These are phyloP conservation scores for Inga oerstediana DNA, from an alignment of 306 rosid genomes.

Conservation along the genomic window DNA sequence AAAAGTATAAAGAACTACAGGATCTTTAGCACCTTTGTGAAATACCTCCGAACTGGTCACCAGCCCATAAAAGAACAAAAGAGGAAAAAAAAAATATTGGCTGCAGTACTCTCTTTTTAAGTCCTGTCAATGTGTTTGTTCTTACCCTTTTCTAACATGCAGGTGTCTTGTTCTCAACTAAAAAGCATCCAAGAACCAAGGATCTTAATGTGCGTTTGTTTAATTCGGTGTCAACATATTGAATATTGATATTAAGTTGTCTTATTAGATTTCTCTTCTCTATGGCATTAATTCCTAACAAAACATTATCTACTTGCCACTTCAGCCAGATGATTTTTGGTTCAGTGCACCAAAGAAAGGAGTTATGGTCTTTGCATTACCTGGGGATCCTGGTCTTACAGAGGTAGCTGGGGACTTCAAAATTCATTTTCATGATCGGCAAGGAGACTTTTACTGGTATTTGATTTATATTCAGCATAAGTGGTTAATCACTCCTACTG, in stretches of 20 bases:
- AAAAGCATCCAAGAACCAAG: constrained; percentile 91
- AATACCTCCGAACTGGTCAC: not conserved
- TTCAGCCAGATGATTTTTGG: constrained; percentile 96
- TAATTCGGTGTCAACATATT: constrained; percentile 20
- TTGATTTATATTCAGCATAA: constrained; percentile 10
- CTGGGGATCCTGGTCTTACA: constrained; percentile 97
- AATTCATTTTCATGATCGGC: constrained; percentile 92
- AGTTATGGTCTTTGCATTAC: constrained; percentile 94
- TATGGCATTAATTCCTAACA: constrained; percentile 22
- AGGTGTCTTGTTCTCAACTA: constrained; percentile 95
- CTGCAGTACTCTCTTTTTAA: not conserved
- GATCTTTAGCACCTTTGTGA: constrained; percentile 13
- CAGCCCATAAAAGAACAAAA: not conserved
- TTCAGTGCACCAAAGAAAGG: constrained; percentile 98
- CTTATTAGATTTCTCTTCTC: constrained; percentile 31
- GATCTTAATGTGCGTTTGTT: constrained; percentile 78
- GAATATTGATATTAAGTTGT: constrained; percentile 28
- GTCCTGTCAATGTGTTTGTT: constrained; percentile 27
- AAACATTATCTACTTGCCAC: constrained; percentile 1
- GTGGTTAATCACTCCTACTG: constrained; percentile 19
- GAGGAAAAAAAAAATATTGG: not conserved
- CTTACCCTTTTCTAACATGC: constrained; percentile 36
- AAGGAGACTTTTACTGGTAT: constrained; percentile 98
- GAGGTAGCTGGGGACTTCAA: constrained; percentile 93
- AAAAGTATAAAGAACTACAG: not conserved